Evolutionary conservation across 495 filamentous ascomycete genomes (phyloP).

Genomic region (Penicillium verhagenii): DNA sequence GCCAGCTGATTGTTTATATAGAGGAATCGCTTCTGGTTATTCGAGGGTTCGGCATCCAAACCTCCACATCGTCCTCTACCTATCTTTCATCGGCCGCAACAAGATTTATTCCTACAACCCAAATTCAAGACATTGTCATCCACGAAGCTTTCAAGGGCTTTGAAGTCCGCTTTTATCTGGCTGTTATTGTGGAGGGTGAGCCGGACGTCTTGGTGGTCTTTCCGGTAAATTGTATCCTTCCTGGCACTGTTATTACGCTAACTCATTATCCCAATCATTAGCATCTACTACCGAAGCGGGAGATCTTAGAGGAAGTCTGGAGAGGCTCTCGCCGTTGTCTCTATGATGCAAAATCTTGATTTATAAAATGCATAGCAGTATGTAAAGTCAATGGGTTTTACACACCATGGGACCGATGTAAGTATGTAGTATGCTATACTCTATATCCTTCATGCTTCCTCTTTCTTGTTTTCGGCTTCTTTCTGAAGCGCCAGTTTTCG

Average conservation of each 20-base stretch:
- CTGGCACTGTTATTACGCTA: conserved; percentile 4
- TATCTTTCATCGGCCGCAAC: conserved; percentile 66
- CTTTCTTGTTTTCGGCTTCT: conserved; percentile 17
- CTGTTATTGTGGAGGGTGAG: conserved; percentile 89
- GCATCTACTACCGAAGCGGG: conserved; percentile 65
- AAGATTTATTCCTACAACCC: conserved; percentile 88
- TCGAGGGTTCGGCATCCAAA: conserved; percentile 89
- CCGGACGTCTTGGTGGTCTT: conserved; percentile 89
- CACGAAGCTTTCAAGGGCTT: conserved; percentile 95
- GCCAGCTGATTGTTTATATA: conserved; percentile 29
- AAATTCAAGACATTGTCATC: conserved; percentile 88
- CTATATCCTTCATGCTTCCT: background rate
- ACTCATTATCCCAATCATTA: conserved; percentile 19
- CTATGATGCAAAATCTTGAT: conserved; percentile 61
- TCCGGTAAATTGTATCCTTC: conserved; percentile 52
- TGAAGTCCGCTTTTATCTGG: conserved; percentile 85
- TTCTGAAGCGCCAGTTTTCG: conserved; percentile 31
- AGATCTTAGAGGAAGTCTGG: conserved; percentile 83
- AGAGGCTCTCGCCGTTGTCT: conserved; percentile 73
- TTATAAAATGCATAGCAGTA: background rate
- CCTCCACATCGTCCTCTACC: conserved; percentile 62
- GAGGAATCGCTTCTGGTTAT: conserved; percentile 89
- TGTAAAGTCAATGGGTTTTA: background rate
- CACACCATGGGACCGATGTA: background rate
- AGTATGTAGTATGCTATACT: conserved; percentile 24